Conservation (phyloP, 2,329 filamentous ascomycete species). For the Tetracladium maxilliforme region DNA sequence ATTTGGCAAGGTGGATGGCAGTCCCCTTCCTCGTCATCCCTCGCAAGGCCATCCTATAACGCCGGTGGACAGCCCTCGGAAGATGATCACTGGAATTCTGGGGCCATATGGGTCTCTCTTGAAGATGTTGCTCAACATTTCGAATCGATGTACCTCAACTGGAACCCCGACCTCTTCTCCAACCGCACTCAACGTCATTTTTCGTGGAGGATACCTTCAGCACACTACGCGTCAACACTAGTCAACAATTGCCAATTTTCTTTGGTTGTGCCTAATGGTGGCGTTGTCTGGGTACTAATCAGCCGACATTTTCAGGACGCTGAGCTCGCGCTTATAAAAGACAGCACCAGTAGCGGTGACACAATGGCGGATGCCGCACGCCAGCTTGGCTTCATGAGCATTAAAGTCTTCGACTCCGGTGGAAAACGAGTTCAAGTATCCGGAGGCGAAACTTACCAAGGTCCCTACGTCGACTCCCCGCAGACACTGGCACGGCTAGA, state of each 20-base stretch:
- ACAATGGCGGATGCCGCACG: constrained; percentile 23
- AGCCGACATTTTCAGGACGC: constrained; percentile 71
- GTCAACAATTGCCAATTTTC: constrained; percentile 61
- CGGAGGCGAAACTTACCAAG: constrained; percentile 56
- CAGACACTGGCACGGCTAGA: constrained; percentile 76
- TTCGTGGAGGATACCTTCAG: constrained; percentile 50
- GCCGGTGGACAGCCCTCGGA: constrained; percentile 4
- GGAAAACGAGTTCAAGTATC: constrained; percentile 62
- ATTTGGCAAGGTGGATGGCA: constrained; percentile 49
- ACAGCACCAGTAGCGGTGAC: constrained; percentile 11
- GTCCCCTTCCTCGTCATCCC: no score
- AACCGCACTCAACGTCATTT: constrained; percentile 84
- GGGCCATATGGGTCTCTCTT: constrained; percentile 89
- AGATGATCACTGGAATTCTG: constrained; percentile 31
- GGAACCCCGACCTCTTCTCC: constrained; percentile 77
- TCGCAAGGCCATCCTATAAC: constrained; percentile 5
- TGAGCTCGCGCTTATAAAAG: constrained; percentile 40
- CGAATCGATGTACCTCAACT: constrained; percentile 92
- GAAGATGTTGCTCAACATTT: constrained; percentile 85
- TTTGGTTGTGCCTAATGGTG: constrained; percentile 39
- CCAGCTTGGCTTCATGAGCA: constrained; percentile 68
- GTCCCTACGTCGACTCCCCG: constrained; percentile 85
- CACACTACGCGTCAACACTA: constrained; percentile 36
- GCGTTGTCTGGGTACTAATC: constrained; percentile 69
- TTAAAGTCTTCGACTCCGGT: constrained; percentile 62